Evolutionary conservation across 225 moss, liverwort and hornwort genomes (phyloP).

Genomic region (Pseudoscleropodium purum): DNA sequence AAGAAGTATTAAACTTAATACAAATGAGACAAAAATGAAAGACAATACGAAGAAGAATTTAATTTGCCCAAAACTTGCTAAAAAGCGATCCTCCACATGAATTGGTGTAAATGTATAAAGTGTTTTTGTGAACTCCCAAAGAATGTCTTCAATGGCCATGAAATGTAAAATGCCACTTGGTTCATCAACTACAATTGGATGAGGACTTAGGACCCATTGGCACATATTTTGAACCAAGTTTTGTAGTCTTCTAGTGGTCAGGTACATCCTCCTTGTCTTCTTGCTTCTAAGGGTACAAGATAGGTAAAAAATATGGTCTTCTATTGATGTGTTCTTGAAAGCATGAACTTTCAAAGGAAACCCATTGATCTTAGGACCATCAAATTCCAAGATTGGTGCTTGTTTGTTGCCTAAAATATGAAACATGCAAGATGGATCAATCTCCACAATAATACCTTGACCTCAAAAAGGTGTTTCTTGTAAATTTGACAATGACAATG

Average conservation of each 20-base stretch:
- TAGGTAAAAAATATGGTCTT: background rate
- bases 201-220: background rate
- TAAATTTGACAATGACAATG: background rate
- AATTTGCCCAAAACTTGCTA: background rate
- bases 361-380: background rate
- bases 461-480: no score
- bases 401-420: no score
- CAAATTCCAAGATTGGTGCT: background rate
- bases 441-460: background rate
- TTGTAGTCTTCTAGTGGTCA: background rate
- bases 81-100: background rate
- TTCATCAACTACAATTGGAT: background rate
- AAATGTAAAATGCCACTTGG: background rate
- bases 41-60: rapidly evolving
- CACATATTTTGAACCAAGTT: background rate
- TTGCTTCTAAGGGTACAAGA: background rate
- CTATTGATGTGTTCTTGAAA: background rate
- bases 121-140: background rate
- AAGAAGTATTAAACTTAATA: background rate
- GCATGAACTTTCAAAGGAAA: background rate
- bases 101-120: background rate
- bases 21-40: background rate
- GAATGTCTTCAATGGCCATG: background rate
- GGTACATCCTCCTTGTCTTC: background rate
- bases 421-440: background rate